phyloP scores from a whole-genome alignment of 106 monocot species.

The Dendrobium nobile region DNA sequence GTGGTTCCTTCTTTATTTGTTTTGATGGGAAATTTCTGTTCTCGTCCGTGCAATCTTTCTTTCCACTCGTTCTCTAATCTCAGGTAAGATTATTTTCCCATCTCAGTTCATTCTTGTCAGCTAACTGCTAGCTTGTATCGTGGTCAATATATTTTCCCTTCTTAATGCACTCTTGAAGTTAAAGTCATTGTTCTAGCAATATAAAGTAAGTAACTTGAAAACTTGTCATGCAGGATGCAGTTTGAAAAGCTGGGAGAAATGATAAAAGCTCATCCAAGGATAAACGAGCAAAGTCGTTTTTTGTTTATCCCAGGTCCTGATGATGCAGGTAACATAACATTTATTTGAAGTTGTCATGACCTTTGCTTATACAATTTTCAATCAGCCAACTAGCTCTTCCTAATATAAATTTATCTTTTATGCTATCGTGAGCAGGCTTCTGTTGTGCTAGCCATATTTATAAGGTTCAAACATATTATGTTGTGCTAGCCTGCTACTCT shows the following conservation, averaged over 20 bases:
- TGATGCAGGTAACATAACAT: conserved; percentile 61
- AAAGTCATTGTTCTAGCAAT: not conserved
- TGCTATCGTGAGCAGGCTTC: too few relatives aligned
- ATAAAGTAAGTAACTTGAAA: not conserved
- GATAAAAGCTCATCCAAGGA: conserved; percentile 61
- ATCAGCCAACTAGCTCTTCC: not conserved
- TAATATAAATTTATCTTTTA: not conserved
- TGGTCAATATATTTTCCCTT: not conserved
- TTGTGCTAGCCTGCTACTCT: not conserved
- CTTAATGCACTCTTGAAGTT: not conserved
- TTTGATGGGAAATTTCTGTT: conserved; percentile 96
- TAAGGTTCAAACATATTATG: not conserved
- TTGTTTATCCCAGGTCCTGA: conserved; percentile 92
- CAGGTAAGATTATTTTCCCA: conserved; percentile 36
- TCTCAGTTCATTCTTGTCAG: not conserved
- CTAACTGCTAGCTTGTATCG: too few relatives aligned
- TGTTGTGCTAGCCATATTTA: not conserved
- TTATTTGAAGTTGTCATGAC: not conserved
- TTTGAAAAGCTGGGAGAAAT: conserved; percentile 89
- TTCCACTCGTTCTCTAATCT: conserved; percentile 77
- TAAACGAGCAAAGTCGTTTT: conserved; percentile 84
- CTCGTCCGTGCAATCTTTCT: conserved; percentile 84
- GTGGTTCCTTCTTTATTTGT: conserved; percentile 95
- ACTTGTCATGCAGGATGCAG: conserved; percentile 38
- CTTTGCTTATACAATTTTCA: not conserved